Evolutionary conservation across 1,284 basidiomycete species (phyloP).

Genomic region (Rhodotorula sp.): DNA sequence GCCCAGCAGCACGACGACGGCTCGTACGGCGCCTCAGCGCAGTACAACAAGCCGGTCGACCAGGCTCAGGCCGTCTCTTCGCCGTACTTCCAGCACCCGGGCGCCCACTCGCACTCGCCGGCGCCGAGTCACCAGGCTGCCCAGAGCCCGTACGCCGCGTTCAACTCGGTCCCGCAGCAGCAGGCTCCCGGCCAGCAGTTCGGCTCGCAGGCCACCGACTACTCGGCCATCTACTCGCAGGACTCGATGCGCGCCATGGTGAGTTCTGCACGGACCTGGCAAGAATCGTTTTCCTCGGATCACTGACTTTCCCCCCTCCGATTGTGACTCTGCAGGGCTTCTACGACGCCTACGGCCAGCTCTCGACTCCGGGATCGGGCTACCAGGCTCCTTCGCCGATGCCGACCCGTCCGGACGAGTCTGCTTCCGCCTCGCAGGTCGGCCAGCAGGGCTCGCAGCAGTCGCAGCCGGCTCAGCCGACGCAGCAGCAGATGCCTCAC

Average conservation of each 20-base stretch:
- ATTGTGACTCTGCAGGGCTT: slow-evolving; percentile 12
- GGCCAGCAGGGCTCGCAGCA: slow-evolving; percentile 20
- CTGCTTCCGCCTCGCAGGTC: slow-evolving; percentile 12
- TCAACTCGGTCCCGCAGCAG: slow-evolving; percentile 36
- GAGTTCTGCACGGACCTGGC: no score
- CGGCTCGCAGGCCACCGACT: slow-evolving; percentile 35
- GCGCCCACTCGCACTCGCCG: slow-evolving; percentile 33
- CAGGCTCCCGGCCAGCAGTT: slow-evolving; percentile 33
- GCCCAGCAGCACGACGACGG: slow-evolving; percentile 15
- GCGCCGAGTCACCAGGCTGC: slow-evolving; percentile 25
- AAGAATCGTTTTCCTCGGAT: not conserved
- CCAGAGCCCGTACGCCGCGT: slow-evolving; percentile 31
- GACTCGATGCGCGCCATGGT: slow-evolving; percentile 23
- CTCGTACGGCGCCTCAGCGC: slow-evolving; percentile 7
- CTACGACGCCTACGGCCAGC: slow-evolving; percentile 38
- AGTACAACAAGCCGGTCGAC: slow-evolving; percentile 24
- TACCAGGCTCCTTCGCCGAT: slow-evolving; percentile 35
- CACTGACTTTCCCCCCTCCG: not conserved
- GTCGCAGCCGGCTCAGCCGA: slow-evolving; percentile 19
- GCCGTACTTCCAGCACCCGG: slow-evolving; percentile 41
- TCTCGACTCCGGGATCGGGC: slow-evolving; percentile 21
- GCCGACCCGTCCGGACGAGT: slow-evolving; percentile 29
- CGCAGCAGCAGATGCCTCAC: slow-evolving; percentile 28
- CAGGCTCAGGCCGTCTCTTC: slow-evolving; percentile 22
- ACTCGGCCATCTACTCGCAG: slow-evolving; percentile 38